These are phyloP conservation scores for Calonectria pauciramosa DNA, from an alignment of 2,329 filamentous ascomycete genomes.

Conservation along the genomic window DNA sequence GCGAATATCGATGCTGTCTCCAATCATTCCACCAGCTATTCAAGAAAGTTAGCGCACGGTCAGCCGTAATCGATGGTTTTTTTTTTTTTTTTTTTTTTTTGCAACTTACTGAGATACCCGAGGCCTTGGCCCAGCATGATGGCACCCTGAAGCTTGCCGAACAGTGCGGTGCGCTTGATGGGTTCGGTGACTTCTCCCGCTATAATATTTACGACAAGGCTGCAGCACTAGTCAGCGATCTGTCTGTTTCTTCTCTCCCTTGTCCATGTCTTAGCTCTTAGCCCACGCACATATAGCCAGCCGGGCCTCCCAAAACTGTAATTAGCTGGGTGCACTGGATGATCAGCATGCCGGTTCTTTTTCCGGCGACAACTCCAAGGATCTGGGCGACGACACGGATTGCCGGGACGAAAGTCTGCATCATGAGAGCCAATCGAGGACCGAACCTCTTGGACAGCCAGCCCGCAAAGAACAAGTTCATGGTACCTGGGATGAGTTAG, in stretches of 20 bases:
- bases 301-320: conserved; percentile 76
- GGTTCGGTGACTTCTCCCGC: conserved; percentile 75
- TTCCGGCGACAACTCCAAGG: conserved; percentile 73
- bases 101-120: conserved; percentile 67
- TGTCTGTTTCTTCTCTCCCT: background rate
- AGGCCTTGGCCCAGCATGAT: conserved; percentile 77
- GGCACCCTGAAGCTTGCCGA: conserved; percentile 75
- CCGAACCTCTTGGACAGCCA: conserved; percentile 77
- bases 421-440: conserved; percentile 71
- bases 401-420: conserved; percentile 75
- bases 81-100: no score
- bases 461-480: conserved; percentile 72
- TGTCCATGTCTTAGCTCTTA: rapidly evolving
- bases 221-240: conserved; percentile 32
- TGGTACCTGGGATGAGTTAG: conserved; percentile 26
- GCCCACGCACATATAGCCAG: conserved; percentile 70
- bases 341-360: conserved; percentile 74
- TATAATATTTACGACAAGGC: conserved; percentile 76
- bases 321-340: conserved; percentile 78
- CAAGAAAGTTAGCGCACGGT: background rate
- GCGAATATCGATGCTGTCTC: conserved; percentile 73
- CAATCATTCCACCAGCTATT: conserved; percentile 72
- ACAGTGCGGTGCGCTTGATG: conserved; percentile 71
- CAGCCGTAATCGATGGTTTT: no score
- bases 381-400: conserved; percentile 75